Evolutionary conservation across 768 basidiomycete species (phyloP).

Genomic region (Mycena rebaudengoi): DNA sequence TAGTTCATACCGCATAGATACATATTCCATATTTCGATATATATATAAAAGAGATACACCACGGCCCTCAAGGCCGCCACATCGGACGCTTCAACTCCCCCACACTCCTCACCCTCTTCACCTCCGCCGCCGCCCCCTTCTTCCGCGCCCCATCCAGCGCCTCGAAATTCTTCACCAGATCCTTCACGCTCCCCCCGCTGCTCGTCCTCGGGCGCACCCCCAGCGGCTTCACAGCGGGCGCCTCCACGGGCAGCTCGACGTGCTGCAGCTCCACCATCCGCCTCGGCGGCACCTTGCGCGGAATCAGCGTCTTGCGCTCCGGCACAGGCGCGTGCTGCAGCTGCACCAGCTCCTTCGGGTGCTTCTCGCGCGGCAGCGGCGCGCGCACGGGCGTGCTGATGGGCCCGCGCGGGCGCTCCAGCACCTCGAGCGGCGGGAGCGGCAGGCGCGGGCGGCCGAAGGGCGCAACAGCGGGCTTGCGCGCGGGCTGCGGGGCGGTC

Average conservation of each 20-base stretch:
- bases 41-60: not conserved
- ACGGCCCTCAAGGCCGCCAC: slow-evolving; percentile 20
- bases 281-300: slow-evolving; percentile 47
- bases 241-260: slow-evolving; percentile 45
- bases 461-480: slow-evolving; percentile 27
- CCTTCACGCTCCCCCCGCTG: slow-evolving; percentile 77
- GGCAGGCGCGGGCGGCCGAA: slow-evolving; percentile 53
- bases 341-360: slow-evolving; percentile 71
- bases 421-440: slow-evolving; percentile 62
- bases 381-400: slow-evolving; percentile 67
- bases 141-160: slow-evolving; percentile 41
- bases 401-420: slow-evolving; percentile 60
- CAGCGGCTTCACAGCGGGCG: slow-evolving; percentile 27
- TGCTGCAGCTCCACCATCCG: slow-evolving; percentile 65
- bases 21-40: not conserved
- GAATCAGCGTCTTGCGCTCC: slow-evolving; percentile 49
- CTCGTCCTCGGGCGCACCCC: slow-evolving; percentile 56
- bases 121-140: slow-evolving; percentile 32
- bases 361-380: slow-evolving; percentile 50
- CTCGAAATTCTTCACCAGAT: slow-evolving; percentile 74
- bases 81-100: slow-evolving; percentile 39
- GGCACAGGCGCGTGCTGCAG: slow-evolving; percentile 64
- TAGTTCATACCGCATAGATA: slow-evolving; percentile 17
- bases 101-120: slow-evolving; percentile 46
- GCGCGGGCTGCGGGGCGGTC: slow-evolving; percentile 33